A percentile compares a stretch with the other conserved stretches of the same genome.
Evolutionary conservation across 352 stramenopile genomes (phyloP).

Genomic region (Phytophthora pinifolia): DNA sequence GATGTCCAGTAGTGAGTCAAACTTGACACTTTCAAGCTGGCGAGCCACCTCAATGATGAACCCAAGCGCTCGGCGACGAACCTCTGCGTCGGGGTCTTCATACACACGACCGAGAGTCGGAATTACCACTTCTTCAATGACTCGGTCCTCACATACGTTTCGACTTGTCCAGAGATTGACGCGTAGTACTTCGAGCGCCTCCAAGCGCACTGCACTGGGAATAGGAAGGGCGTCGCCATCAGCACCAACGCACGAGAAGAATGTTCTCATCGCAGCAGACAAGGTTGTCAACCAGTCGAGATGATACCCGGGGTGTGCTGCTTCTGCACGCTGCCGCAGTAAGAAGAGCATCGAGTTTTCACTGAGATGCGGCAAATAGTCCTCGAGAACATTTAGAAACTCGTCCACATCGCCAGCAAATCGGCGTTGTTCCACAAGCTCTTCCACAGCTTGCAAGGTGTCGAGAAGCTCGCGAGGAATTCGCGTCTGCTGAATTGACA

Average conservation of each 20-base stretch:
- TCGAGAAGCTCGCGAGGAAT: constrained; percentile 81
- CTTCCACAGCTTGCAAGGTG: constrained; percentile 71
- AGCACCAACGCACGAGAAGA: constrained; percentile 48
- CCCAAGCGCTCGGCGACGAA: constrained; percentile 58
- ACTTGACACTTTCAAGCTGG: constrained; percentile 79
- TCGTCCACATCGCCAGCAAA: constrained; percentile 73
- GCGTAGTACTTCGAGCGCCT: constrained; percentile 69
- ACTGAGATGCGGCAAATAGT: constrained; percentile 68
- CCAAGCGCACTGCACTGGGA: constrained; percentile 51
- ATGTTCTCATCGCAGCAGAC: constrained; percentile 50
- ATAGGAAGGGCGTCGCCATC: constrained; percentile 39
- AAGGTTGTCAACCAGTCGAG: constrained; percentile 67
- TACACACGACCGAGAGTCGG: constrained; percentile 69
- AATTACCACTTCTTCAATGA: constrained; percentile 85
- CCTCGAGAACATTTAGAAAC: constrained; percentile 74
- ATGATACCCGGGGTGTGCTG: constrained; percentile 66
- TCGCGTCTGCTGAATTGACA: constrained; percentile 68
- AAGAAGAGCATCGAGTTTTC: constrained; percentile 62
- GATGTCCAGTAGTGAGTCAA: constrained; percentile 79
- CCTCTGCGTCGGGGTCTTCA: constrained; percentile 58
- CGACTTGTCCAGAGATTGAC: constrained; percentile 75
- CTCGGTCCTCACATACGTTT: constrained; percentile 81
- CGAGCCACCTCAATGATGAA: constrained; percentile 71
- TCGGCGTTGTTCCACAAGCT: constrained; percentile 54
- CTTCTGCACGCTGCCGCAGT: constrained; percentile 59